Conservation (phyloP, 1,284 basidiomycete species). For the Mycena citricolor region DNA sequence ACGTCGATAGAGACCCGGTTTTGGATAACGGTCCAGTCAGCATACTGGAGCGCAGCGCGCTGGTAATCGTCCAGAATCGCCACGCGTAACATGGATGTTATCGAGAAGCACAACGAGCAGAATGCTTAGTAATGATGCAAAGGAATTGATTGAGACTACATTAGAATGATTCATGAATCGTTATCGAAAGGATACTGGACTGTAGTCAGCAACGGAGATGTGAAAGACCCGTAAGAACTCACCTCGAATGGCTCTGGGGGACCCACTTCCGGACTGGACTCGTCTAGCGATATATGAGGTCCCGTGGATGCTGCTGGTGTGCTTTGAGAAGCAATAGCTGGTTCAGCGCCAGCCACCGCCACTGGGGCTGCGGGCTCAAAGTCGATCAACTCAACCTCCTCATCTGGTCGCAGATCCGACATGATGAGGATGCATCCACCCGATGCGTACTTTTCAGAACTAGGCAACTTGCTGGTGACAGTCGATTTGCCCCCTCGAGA, state of each 20-base stretch:
- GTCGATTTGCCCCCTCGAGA: constrained; percentile 33
- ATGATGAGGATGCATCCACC: constrained; percentile 86
- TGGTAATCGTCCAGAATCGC: constrained; percentile 70
- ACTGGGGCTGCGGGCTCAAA: constrained; percentile 39
- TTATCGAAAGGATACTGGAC: constrained; percentile 63
- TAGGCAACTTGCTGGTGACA: constrained; percentile 19
- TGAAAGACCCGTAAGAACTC: constrained; percentile 30
- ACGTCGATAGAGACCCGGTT: constrained; percentile 43
- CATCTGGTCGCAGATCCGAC: constrained; percentile 64
- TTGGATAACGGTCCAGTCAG: constrained; percentile 51
- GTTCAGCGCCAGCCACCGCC: constrained; percentile 18
- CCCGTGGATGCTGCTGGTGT: constrained; percentile 29
- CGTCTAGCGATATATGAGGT: constrained; percentile 65
- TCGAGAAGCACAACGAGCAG: constrained; percentile 10
- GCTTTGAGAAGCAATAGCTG: constrained; percentile 1
- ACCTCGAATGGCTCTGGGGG: constrained; percentile 82
- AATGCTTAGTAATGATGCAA: constrained; percentile 6
- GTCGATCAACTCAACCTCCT: constrained; percentile 75
- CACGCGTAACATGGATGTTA: constrained; percentile 31
- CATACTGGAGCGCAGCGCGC: constrained; percentile 45
- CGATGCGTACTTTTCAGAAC: constrained; percentile 65
- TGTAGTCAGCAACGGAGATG: constrained; percentile 21
- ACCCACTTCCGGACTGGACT: constrained; percentile 72
- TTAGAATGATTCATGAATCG: constrained; percentile 53
- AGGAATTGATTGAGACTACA: constrained; percentile 11